Evolutionary conservation across 2,329 filamentous ascomycete genomes (phyloP).

Genomic region (Fusarium coicis): DNA sequence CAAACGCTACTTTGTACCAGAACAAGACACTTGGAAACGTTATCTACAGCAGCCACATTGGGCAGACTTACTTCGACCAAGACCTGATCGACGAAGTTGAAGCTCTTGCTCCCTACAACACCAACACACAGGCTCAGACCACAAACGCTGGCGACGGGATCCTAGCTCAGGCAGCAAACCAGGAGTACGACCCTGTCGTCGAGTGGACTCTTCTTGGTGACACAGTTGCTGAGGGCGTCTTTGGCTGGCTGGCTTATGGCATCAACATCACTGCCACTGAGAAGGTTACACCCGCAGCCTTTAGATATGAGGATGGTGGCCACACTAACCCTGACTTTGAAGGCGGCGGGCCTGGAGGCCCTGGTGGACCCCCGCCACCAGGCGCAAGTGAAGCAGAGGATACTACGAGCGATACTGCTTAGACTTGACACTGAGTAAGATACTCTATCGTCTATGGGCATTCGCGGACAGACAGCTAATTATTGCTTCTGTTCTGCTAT

Average conservation of each 20-base stretch:
- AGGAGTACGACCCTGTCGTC: slow-evolving; percentile 67
- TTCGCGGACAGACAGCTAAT: too few relatives aligned
- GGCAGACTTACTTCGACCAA: slow-evolving; percentile 72
- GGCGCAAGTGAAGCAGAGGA: background rate
- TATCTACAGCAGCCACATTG: slow-evolving; percentile 64
- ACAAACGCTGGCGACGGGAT: background rate
- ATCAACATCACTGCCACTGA: slow-evolving; percentile 50
- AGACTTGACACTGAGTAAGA: background rate
- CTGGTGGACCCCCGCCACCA: background rate
- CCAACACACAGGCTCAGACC: slow-evolving; percentile 54
- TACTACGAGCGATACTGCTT: background rate
- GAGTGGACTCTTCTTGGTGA: slow-evolving; percentile 69
- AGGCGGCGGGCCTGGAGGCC: background rate
- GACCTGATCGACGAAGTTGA: slow-evolving; percentile 64
- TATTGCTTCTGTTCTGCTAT: background rate
- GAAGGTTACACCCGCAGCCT: slow-evolving; percentile 1
- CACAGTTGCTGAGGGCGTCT: slow-evolving; percentile 59
- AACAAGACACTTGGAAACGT: slow-evolving; percentile 50
- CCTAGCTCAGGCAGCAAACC: slow-evolving; percentile 56
- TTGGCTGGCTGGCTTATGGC: slow-evolving; percentile 65
- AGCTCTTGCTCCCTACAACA: slow-evolving; percentile 57
- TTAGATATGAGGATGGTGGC: slow-evolving; percentile 10
- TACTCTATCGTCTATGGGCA: too few relatives aligned
- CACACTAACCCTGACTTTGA: slow-evolving; percentile 7
- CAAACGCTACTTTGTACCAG: slow-evolving; percentile 47